Conservation (phyloP, 1,139 yeast species). For the Hyphopichia pseudoburtonii region DNA sequence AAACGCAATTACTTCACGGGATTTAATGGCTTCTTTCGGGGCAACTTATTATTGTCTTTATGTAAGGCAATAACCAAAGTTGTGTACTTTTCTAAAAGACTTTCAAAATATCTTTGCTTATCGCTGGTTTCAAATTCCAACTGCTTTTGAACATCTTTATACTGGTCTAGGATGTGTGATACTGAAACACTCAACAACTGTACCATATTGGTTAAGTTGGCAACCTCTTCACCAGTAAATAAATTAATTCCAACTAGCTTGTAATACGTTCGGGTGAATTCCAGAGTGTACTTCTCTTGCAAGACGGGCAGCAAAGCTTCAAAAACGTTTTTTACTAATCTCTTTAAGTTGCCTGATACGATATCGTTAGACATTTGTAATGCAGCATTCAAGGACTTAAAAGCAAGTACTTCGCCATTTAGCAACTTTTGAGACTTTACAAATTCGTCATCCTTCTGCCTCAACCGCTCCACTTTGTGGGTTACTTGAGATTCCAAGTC, state of each 20-base stretch:
- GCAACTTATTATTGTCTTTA: not conserved
- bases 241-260: not conserved
- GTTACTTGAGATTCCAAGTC: not conserved
- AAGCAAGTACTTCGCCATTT: too few relatives aligned
- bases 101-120: slow-evolving; percentile 3
- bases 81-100: slow-evolving; percentile 3
- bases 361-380: slow-evolving; percentile 1
- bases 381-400: too few relatives aligned
- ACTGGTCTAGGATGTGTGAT: not conserved
- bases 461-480: not conserved
- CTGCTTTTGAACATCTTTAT: slow-evolving; percentile 1
- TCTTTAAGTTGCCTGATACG: not conserved
- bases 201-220: not conserved
- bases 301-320: slow-evolving; percentile 2
- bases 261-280: slow-evolving; percentile 2
- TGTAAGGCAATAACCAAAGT: not conserved
- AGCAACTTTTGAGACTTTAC: too few relatives aligned
- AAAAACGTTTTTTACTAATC: slow-evolving; percentile 2
- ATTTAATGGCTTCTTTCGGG: too few relatives aligned
- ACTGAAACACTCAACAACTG: not conserved
- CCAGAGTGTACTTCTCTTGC: not conserved
- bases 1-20: too few relatives aligned
- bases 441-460: too few relatives aligned
- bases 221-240: too few relatives aligned
- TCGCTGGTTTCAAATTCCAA: not conserved